Base-by-base conservation (phyloP, 176 grass and related monocot species). In the Musa schizocarpa region DNA sequence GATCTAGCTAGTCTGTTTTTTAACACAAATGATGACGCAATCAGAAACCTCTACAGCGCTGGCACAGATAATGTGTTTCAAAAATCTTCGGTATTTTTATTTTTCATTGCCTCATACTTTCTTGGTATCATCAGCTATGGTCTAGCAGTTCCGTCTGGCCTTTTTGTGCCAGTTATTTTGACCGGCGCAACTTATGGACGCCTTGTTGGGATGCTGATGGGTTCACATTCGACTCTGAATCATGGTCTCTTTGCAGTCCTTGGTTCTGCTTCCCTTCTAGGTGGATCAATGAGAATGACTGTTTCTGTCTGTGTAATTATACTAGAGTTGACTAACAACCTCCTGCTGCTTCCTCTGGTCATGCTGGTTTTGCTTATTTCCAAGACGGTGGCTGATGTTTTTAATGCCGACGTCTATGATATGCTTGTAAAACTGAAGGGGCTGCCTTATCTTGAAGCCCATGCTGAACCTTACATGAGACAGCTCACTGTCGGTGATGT, bases 61-160 rank as follows among this genome's bases (percentile, higher is more conserved):
- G 88, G 89, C 76, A 97, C 88, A 8, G 80, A 97, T 66, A 53
- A 81, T 78, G 94, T 88, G 50, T 97, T 93, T 65, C 83, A 90
- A 49, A 75, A 86, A 34, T 88, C 86, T 75, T 90, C 94, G 1
- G 88, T 97, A 52, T 76, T 93, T 16, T 67, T 93, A 63, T 97
- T 97, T 81, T 93, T 97, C 58, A 9, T 75, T 63, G 77, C 94
- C 6, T 86, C 87, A 0, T 97, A 93, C 81, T 86, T 90, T 77
- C 86, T 97, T 50, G 88, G 94, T n/a, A 93, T 98, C 69, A 77
- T 98, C 68, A 98, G 94, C 80, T 98, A 98, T 84, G 94, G 94
- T 13, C 79, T 98, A 62, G 94, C 86, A 24, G 70, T 83, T 69
- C 94, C 94, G 65, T 85, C 94, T 77, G 94, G 94, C 29, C 90